phyloP scores from a whole-genome alignment of 169 alveolate genomes.

The Toxoplasma gondii region DNA sequence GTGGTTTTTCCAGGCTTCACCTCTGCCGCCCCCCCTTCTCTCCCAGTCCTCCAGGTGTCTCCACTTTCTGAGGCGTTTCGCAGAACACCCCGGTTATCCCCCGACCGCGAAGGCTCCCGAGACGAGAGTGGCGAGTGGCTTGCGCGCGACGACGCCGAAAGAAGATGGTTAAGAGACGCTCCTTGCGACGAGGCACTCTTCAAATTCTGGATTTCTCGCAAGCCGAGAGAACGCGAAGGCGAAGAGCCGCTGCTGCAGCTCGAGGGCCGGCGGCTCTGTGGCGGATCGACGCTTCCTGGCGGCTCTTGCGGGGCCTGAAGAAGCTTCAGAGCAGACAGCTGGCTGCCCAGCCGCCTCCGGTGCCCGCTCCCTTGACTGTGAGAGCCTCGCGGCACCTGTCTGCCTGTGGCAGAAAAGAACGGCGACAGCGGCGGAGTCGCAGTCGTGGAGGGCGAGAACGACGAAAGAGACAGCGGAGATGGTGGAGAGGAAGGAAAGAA shows the following conservation, averaged over 20 bases:
- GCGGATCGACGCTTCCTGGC: neutral
- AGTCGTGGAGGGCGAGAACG: neutral
- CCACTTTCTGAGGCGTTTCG: neutral
- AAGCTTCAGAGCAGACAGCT: conserved; percentile 3
- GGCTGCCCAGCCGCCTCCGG: neutral
- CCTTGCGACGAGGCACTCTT: neutral
- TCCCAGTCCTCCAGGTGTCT: neutral
- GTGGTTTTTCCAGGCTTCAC: neutral
- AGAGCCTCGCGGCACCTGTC: neutral
- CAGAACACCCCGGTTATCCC: neutral
- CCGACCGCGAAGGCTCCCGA: neutral
- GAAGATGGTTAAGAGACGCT: neutral
- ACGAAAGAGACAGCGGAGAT: neutral
- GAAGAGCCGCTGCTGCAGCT: neutral
- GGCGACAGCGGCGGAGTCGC: neutral
- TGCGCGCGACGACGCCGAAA: neutral
- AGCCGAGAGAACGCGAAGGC: neutral
- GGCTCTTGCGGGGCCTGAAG: conserved; percentile 25
- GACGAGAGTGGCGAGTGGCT: neutral
- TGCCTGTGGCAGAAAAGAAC: no score
- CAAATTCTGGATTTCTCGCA: neutral
- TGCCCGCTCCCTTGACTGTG: neutral
- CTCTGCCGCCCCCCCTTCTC: neutral
- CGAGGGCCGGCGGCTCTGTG: neutral
- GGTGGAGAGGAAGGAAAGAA: neutral